Conservation (phyloP, 176 grass and related monocot genomes). For the Puccinellia tenuiflora region DNA sequence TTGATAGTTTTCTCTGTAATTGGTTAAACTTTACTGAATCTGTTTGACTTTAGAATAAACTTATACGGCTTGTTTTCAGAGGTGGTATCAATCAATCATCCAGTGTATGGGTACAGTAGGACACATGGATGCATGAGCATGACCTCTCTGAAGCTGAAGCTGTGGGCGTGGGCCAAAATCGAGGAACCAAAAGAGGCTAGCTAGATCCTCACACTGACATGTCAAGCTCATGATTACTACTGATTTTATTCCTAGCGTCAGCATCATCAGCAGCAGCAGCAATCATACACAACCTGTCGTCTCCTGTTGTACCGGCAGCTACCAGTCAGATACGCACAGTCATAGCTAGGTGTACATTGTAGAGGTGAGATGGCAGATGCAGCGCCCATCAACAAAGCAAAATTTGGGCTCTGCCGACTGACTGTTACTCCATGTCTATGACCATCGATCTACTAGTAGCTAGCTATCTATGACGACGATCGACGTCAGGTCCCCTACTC, state of each 20-base stretch:
- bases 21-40: too few relatives aligned
- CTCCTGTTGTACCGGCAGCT: background rate
- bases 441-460: too few relatives aligned
- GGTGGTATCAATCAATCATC: too few relatives aligned
- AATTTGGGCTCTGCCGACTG: background rate
- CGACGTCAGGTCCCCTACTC: too few relatives aligned
- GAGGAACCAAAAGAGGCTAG: background rate
- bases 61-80: too few relatives aligned
- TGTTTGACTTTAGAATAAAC: too few relatives aligned
- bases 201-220: background rate
- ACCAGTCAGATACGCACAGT: background rate
- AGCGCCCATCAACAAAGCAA: background rate
- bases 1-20: too few relatives aligned
- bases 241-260: background rate
- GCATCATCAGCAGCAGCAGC: background rate
- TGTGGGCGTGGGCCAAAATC: background rate
- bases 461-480: too few relatives aligned
- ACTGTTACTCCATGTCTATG: background rate
- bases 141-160: background rate
- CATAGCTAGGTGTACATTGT: background rate
- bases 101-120: background rate
- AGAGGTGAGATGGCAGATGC: background rate
- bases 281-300: background rate
- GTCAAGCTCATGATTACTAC: background rate
- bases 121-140: too few relatives aligned